A percentile compares a stretch with the other conserved stretches of the same genome.
Conservation (phyloP, 2,329 filamentous ascomycete genomes). For the Podosphaera leucotricha region DNA sequence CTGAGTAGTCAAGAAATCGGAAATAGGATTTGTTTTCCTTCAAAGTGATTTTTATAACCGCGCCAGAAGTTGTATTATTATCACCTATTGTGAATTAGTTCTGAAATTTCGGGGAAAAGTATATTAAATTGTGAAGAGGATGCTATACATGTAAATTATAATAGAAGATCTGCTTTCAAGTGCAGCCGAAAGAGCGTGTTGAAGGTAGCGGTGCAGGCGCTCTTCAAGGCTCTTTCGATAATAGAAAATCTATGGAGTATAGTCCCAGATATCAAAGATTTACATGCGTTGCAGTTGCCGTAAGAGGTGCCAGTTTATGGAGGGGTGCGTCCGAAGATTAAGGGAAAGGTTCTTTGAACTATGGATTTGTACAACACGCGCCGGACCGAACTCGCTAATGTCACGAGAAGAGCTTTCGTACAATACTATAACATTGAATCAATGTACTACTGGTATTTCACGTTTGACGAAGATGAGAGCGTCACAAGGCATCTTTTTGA, state of each 20-base stretch:
- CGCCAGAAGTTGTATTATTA: slow-evolving; percentile 2
- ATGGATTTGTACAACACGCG: background rate
- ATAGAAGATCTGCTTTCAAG: background rate
- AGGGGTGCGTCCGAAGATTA: background rate
- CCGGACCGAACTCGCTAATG: background rate
- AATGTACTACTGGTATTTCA: no score
- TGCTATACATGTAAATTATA: background rate
- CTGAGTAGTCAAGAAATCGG: slow-evolving; percentile 13
- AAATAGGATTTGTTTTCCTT: slow-evolving; percentile 1
- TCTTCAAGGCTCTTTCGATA: slow-evolving; percentile 11
- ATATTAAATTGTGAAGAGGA: slow-evolving; percentile 1
- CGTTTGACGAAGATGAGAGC: no score
- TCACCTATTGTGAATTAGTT: slow-evolving; percentile 1
- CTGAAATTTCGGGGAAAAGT: background rate
- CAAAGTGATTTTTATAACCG: slow-evolving; percentile 3
- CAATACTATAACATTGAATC: background rate
- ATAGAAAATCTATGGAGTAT: background rate
- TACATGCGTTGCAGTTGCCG: background rate
- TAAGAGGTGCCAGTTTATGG: background rate
- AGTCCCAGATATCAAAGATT: background rate
- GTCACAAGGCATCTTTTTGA: no score
- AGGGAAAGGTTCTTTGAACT: background rate
- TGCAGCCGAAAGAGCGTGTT: slow-evolving; percentile 11
- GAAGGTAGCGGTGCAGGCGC: slow-evolving; percentile 17
- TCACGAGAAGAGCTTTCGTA: background rate